Conservation (phyloP, 2,329 filamentous ascomycete species). For the Pseudogymnoascus sp. region DNA sequence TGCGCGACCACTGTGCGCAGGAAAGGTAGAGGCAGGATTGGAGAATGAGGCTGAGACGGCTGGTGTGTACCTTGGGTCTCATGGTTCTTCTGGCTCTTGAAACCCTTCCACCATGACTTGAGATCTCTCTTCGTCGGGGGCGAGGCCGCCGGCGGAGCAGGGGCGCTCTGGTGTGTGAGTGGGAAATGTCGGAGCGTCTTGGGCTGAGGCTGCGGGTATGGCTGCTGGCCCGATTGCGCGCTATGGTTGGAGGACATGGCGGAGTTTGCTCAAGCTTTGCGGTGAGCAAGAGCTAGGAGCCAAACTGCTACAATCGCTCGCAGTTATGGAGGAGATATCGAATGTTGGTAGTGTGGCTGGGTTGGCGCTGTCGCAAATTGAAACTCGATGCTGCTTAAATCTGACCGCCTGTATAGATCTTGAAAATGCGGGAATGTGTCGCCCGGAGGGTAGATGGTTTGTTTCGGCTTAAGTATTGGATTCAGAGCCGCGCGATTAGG, state of each 20-base stretch:
- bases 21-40: not conserved
- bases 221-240: not conserved
- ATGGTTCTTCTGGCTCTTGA: constrained; percentile 59
- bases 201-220: not conserved
- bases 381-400: not conserved
- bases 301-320: not conserved
- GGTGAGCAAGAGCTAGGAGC: not conserved
- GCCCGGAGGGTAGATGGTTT: not conserved
- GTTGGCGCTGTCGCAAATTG: not conserved
- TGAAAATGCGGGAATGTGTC: not conserved
- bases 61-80: constrained; percentile 45
- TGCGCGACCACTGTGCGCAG: not conserved
- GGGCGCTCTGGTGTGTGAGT: not conserved
- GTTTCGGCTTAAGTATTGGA: not conserved
- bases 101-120: constrained; percentile 95
- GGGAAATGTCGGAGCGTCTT: not conserved
- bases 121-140: constrained; percentile 81
- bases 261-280: constrained; percentile 5
- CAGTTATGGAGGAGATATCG: not conserved
- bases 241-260: not conserved
- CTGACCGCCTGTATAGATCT: not conserved
- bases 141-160: constrained; percentile 40
- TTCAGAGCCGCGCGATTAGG: not conserved
- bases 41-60: not conserved
- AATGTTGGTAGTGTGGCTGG: not conserved